These are phyloP conservation scores for Neofusicoccum kwambonambiense DNA, from an alignment of 2,329 filamentous ascomycete genomes.

Conservation along the genomic window DNA sequence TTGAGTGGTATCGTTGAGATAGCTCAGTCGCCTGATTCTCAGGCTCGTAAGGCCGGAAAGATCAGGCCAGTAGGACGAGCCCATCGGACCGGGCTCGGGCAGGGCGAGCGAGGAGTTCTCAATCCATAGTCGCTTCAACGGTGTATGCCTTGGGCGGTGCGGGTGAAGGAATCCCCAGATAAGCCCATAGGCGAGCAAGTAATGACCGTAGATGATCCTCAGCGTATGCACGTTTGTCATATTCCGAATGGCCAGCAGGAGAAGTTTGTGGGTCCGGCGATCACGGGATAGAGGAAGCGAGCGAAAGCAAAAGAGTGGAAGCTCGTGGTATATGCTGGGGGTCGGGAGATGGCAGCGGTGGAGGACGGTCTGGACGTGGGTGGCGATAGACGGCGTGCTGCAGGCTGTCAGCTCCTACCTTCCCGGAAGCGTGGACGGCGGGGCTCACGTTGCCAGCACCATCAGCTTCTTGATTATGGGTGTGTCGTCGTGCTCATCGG, in stretches of 20 bases:
- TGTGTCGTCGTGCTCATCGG: slow-evolving; percentile 41
- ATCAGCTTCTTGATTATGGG: slow-evolving; percentile 44
- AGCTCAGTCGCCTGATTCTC: slow-evolving; percentile 23
- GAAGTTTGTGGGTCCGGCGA: slow-evolving; percentile 38
- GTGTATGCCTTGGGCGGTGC: slow-evolving; percentile 26
- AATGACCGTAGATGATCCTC: slow-evolving; percentile 46
- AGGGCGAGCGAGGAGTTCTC: slow-evolving; percentile 42
- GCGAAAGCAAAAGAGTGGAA: slow-evolving; percentile 42
- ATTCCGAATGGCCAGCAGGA: slow-evolving; percentile 38
- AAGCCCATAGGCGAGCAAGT: slow-evolving; percentile 39
- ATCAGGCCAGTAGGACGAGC: slow-evolving; percentile 21
- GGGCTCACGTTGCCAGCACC: slow-evolving; percentile 38
- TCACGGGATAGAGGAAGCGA: slow-evolving; percentile 41
- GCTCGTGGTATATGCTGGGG: slow-evolving; percentile 45
- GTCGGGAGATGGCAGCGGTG: slow-evolving; percentile 48
- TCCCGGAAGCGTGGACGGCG: background rate
- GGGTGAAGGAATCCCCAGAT: slow-evolving; percentile 42
- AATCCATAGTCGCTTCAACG: slow-evolving; percentile 45
- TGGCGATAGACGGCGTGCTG: slow-evolving; percentile 42
- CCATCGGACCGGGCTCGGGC: slow-evolving; percentile 21
- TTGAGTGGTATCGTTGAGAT: background rate
- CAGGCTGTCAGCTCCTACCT: slow-evolving; percentile 19
- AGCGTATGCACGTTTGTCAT: slow-evolving; percentile 46
- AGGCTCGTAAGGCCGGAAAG: slow-evolving; percentile 40
- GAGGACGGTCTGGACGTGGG: slow-evolving; percentile 43